Evolutionary conservation across 140 eudicot genomes (phyloP).

Genomic region (Anethum foeniculum): DNA sequence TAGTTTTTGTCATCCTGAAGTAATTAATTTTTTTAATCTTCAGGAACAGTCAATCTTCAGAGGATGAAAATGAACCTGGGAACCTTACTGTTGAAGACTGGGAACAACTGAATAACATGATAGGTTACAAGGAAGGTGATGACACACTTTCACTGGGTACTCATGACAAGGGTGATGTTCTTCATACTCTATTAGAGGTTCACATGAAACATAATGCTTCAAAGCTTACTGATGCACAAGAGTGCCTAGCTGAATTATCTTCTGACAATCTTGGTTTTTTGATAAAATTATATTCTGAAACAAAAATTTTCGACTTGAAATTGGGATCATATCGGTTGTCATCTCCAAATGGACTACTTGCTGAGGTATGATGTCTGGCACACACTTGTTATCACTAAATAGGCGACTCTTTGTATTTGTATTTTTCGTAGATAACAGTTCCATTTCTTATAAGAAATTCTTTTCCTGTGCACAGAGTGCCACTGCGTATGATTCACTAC

Average conservation of each 20-base stretch:
- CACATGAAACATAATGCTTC: constrained; percentile 98
- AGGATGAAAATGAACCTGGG: constrained; percentile 65
- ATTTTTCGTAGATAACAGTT: background rate
- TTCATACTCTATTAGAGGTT: constrained; percentile 61
- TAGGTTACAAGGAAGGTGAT: constrained; percentile 90
- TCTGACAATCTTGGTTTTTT: constrained; percentile 82
- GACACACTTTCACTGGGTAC: constrained; percentile 32
- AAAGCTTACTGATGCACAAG: constrained; percentile 57
- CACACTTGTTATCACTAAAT: background rate
- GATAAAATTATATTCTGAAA: constrained; percentile 67
- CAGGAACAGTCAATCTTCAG: constrained; percentile 54
- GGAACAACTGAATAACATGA: constrained; percentile 76
- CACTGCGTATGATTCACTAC: constrained; percentile 66
- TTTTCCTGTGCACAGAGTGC: constrained; percentile 55
- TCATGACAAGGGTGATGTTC: constrained; percentile 44
- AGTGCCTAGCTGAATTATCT: constrained; percentile 80
- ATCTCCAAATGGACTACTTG: constrained; percentile 93
- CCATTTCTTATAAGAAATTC: background rate
- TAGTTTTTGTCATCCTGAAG: background rate
- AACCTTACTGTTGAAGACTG: constrained; percentile 72
- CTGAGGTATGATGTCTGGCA: constrained; percentile 50
- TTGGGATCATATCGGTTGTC: constrained; percentile 81
- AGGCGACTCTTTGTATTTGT: background rate
- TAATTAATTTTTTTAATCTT: constrained; percentile 8
- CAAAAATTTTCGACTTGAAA: constrained; percentile 81